Conservation (phyloP, 2,329 filamentous ascomycete species). For the Reticulascus tulasneorum region DNA sequence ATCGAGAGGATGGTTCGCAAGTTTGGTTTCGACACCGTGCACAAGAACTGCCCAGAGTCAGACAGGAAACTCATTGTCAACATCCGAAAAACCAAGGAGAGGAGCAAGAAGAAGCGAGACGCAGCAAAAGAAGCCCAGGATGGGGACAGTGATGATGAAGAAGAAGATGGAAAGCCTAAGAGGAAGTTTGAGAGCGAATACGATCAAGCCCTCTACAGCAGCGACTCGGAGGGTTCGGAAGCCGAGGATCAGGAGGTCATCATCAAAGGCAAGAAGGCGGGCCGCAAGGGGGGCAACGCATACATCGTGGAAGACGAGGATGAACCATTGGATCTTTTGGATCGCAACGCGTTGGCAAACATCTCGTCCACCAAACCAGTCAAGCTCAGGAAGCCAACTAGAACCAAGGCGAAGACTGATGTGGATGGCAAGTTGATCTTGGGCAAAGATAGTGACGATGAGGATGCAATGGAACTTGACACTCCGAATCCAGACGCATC, state of each 20-base stretch:
- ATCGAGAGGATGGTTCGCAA: constrained; percentile 89
- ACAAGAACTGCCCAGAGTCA: constrained; percentile 75
- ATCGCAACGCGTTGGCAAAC: constrained; percentile 81
- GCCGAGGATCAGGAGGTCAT: constrained; percentile 49
- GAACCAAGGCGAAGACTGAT: constrained; percentile 65
- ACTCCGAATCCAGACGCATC: constrained; percentile 43
- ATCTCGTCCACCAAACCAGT: constrained; percentile 87
- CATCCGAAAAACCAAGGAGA: constrained; percentile 91
- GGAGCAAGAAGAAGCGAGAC: constrained; percentile 85
- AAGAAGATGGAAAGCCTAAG: constrained; percentile 45
- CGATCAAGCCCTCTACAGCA: constrained; percentile 92
- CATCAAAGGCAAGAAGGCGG: constrained; percentile 41
- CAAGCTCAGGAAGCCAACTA: constrained; percentile 55
- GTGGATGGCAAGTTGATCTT: constrained; percentile 79
- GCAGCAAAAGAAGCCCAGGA: constrained; percentile 54
- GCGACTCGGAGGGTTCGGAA: constrained; percentile 58
- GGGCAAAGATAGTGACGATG: constrained; percentile 51
- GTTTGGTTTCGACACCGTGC: constrained; percentile 79
- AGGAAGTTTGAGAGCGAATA: constrained; percentile 85
- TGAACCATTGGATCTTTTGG: constrained; percentile 90
- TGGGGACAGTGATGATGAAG: constrained; percentile 54
- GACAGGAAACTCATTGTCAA: constrained; percentile 90
- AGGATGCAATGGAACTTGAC: constrained; percentile 62
- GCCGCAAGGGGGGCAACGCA: constrained; percentile 60
- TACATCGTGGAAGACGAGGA: constrained; percentile 95